Conservation (phyloP, 2,329 filamentous ascomycete genomes). For the Fusarium drepaniforme region DNA sequence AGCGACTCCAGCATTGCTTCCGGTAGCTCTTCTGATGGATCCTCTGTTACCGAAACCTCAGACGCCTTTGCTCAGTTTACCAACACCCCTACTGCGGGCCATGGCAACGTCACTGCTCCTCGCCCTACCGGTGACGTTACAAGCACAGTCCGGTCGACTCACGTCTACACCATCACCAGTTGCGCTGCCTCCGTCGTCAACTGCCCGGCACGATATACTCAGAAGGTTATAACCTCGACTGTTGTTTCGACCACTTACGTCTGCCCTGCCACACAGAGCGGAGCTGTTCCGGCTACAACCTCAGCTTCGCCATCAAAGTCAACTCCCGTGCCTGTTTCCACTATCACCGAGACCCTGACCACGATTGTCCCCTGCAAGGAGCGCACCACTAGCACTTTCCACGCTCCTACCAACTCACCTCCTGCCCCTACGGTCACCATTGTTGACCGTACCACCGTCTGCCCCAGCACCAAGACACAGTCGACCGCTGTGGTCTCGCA, state of each 20-base stretch:
- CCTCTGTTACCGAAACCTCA: neutral
- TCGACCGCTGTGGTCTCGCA: neutral
- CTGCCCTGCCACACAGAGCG: constrained; percentile 40
- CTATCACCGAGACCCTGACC: constrained; percentile 42
- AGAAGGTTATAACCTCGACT: constrained; percentile 47
- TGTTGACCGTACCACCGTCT: constrained; percentile 36
- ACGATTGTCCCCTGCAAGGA: constrained; percentile 42
- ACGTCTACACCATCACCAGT: constrained; percentile 49
- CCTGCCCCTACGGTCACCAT: constrained; percentile 39
- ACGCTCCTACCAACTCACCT: constrained; percentile 35
- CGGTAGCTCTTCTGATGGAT: neutral
- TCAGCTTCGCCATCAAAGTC: constrained; percentile 5
- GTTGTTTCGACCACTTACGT: constrained; percentile 35
- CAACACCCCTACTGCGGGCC: neutral
- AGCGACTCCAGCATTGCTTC: no score
- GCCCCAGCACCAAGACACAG: constrained; percentile 20
- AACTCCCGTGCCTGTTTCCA: constrained; percentile 30
- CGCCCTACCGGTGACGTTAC: constrained; percentile 31
- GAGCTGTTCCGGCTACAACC: constrained; percentile 18
- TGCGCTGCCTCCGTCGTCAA: constrained; percentile 54
- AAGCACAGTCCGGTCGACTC: constrained; percentile 41
- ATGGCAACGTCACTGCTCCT: constrained; percentile 6
- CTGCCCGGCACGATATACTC: constrained; percentile 54
- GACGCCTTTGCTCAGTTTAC: neutral
- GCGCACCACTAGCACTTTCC: constrained; percentile 41